phyloP scores from a whole-genome alignment of 1,284 basidiomycete genomes.

The Naganishia sp. region DNA sequence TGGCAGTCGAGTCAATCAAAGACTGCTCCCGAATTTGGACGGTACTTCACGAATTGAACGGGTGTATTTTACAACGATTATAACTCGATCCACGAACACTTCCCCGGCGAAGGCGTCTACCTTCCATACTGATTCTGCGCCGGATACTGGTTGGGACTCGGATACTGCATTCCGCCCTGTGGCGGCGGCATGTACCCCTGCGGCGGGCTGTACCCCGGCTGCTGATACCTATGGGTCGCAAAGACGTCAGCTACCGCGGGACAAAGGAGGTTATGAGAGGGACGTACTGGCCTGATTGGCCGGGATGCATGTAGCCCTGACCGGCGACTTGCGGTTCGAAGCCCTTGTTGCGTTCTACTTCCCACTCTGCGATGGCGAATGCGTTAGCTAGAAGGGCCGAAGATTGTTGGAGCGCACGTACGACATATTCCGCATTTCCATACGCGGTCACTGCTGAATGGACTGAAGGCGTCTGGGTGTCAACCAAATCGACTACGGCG shows the following conservation, averaged over 20 bases:
- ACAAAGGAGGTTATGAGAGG: background rate
- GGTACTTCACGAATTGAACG: too few species aligned
- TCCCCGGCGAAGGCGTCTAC: background rate
- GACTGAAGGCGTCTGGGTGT: background rate
- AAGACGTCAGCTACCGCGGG: background rate
- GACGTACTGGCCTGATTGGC: conserved; percentile 16
- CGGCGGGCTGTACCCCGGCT: conserved; percentile 27
- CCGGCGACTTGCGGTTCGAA: conserved; percentile 25
- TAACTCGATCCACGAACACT: background rate
- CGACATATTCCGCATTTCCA: conserved; percentile 29
- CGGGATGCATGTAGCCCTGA: conserved; percentile 26
- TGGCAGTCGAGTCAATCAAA: too few species aligned
- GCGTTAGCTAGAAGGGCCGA: background rate
- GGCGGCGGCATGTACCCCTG: conserved; percentile 28
- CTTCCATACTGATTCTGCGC: background rate
- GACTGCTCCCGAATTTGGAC: too few species aligned
- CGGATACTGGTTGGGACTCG: background rate
- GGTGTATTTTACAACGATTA: background rate
- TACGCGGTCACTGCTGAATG: conserved; percentile 24
- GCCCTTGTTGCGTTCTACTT: conserved; percentile 23
- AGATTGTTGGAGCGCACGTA: background rate
- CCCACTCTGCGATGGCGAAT: conserved; percentile 5
- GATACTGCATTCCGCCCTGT: conserved; percentile 22
- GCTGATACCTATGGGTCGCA: conserved; percentile 5
- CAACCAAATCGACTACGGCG: too few species aligned